These are phyloP conservation scores for Populus tomentosa DNA, from an alignment of 441 rosid species.

Conservation along the genomic window DNA sequence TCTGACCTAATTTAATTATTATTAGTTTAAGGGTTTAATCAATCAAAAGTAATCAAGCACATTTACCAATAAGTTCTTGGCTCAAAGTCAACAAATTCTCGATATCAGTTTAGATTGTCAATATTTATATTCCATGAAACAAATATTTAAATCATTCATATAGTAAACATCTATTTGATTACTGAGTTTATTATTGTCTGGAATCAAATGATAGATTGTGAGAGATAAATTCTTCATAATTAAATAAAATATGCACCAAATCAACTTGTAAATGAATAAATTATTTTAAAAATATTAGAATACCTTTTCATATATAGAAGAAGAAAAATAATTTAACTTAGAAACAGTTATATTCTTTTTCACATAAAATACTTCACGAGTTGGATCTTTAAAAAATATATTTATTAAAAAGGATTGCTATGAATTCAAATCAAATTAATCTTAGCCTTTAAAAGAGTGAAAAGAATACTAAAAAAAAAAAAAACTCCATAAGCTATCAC, in stretches of 20 bases:
- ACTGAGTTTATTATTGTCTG: not conserved
- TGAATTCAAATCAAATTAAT: too few relatives aligned
- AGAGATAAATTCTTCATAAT: not conserved
- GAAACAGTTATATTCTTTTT: too few relatives aligned
- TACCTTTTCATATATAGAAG: not conserved
- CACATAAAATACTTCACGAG: too few relatives aligned
- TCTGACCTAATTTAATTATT: not conserved
- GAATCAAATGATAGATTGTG: not conserved
- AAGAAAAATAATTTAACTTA: too few relatives aligned
- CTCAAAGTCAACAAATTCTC: not conserved
- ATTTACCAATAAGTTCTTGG: not conserved
- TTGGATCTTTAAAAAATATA: too few relatives aligned
- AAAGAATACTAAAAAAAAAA: too few relatives aligned
- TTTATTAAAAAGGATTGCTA: too few relatives aligned
- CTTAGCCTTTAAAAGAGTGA: too few relatives aligned
- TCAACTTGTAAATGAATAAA: not conserved
- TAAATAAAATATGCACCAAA: not conserved
- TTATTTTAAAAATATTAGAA: too few relatives aligned
- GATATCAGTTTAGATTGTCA: not conserved
- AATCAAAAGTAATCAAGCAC: not conserved
- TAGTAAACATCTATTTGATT: not conserved
- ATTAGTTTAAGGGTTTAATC: not conserved
- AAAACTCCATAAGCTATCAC: too few relatives aligned
- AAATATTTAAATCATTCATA: too few relatives aligned
- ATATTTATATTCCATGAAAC: not conserved